Conservation (phyloP, 805 yeast genomes). For the Limtongia smithiae region DNA sequence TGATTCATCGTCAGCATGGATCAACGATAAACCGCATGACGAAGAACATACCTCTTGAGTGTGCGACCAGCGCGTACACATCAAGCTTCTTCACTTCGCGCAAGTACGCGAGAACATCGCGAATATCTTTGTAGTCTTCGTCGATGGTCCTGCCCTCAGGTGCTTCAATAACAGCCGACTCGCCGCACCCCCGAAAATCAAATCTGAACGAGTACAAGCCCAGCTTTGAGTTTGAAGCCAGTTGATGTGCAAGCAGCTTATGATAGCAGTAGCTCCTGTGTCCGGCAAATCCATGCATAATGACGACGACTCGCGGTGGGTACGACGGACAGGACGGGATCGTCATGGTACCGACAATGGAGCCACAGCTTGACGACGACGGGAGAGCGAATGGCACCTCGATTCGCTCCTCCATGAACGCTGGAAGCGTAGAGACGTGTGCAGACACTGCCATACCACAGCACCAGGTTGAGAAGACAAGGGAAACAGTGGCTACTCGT, state of each 20-base stretch:
- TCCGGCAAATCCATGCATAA: constrained; percentile 84
- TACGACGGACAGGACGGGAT: constrained; percentile 7
- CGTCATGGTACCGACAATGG: constrained; percentile 17
- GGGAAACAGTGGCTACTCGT: too few relatives aligned
- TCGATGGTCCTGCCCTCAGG: constrained; percentile 46
- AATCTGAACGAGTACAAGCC: constrained; percentile 70
- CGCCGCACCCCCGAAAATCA: constrained; percentile 85
- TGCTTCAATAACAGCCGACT: constrained; percentile 52
- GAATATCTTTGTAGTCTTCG: constrained; percentile 69
- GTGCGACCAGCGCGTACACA: constrained; percentile 62
- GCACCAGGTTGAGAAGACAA: too few relatives aligned
- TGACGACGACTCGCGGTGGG: constrained; percentile 45
- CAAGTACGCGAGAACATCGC: constrained; percentile 43
- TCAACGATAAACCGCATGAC: background rate
- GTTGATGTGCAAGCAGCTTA: constrained; percentile 52
- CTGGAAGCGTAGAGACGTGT: too few relatives aligned
- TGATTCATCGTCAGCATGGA: too few relatives aligned
- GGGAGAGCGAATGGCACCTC: constrained; percentile 9
- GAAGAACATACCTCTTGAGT: constrained; percentile 62
- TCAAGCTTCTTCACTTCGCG: constrained; percentile 37
- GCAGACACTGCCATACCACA: too few relatives aligned
- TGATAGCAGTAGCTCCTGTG: constrained; percentile 79
- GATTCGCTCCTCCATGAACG: constrained; percentile 3
- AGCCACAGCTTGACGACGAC: constrained; percentile 9
- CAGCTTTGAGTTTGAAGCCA: constrained; percentile 50